Base-by-base conservation (phyloP, 106 monocot species). In the Allium cepa region DNA sequence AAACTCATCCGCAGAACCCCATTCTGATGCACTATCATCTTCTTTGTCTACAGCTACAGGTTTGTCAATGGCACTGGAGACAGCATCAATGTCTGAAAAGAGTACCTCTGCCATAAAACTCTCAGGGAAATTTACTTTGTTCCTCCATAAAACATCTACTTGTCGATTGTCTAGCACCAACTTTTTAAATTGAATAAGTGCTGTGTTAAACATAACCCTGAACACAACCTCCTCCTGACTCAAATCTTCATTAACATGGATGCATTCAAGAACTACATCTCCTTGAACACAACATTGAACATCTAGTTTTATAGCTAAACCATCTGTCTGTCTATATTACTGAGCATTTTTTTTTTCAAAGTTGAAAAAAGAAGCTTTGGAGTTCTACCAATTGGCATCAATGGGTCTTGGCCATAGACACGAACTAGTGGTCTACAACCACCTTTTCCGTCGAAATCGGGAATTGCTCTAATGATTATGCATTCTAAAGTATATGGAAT, bases 61-160 rank as follows among this genome's bases (percentile, higher is more conserved):
- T 15, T 79, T 75, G 22, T 59, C 49, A 64, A 47, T 76, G 12
- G 74, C 53, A 68, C 82, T 73, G 57, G 83, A 84, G 57, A 51
- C 72, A 12, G 73, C 70, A 84, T 76, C 85, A 59, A 75, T 72
- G 79, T 91, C 83, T 83, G 92, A 96, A 86, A 96, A 92, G 50
- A 83, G 85, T 92, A 96, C 91, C 96, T 96, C 88, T 48, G 78
- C 88, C 75, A 84, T 92, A 66, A 96, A 88, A 50, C 85, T 77
- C 64, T 82, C 77, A 57, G 86, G 64, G 72, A 92, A 92, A 26
- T 71, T 81, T 22, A 84, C 81, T 59, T 78, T 77, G 28, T 62
- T 28, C 71, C 73, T 82, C 96, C 96, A 92, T 14, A 75, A 9
- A 17, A 84, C 22, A 63, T 96, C 96, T 51, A 96, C 76, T 14